Base-by-base conservation (phyloP, 495 filamentous ascomycete species). In the Hapsidospora chrysogenum region DNA sequence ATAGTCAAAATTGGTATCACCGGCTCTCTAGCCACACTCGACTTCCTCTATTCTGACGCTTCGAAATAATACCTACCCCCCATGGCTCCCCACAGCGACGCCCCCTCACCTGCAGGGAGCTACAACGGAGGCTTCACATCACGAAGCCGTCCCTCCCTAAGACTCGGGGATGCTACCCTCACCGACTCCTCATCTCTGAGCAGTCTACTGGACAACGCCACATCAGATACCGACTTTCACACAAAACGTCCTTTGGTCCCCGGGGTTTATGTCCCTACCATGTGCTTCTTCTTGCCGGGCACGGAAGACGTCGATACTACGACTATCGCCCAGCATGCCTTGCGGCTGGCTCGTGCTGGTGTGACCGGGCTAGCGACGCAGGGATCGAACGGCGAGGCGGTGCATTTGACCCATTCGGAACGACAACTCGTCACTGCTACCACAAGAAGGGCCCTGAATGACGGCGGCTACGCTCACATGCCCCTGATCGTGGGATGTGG, bases 311-410 rank as follows among this genome's bases (percentile, higher is more conserved):
- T 92, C 38, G 82, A 92, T 45, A 50, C 76, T 7, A 44, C 49
- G 22, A 78, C 79, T 23, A 78, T 75, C 33, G 66, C 70, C 36
- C 74, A 63, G 37, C 85, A 94, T 52, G 79, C 84, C 21, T 72
- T 80, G 34, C 80, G 81, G 45, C 79, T 94, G n/a, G 84, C 80
- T 34, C 54, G 71, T 35, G 75, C 80, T 30, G 85, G 85, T 35
- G 71, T 92, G 22, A 69, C 76, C 27, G 85, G 85, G 32, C 62
- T 94, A 26, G 74, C 81, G 31, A 84, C 80, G 13, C 84, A 92
- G 53, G 85, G 85, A 18, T 86, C 80, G 53, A 94, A 92, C 49
- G 85, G 85, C 37, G 85, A 92, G 60, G 82, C 83, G 9, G 82
- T 87, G 11, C 83, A 87, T 45, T 66, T 92, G 29, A 74, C 74